Percentiles rank a stretch among this genome's conserved stretches.
Evolutionary conservation across 139 green algal species (phyloP).

Genomic region (Astrephomene gubernaculifera): DNA sequence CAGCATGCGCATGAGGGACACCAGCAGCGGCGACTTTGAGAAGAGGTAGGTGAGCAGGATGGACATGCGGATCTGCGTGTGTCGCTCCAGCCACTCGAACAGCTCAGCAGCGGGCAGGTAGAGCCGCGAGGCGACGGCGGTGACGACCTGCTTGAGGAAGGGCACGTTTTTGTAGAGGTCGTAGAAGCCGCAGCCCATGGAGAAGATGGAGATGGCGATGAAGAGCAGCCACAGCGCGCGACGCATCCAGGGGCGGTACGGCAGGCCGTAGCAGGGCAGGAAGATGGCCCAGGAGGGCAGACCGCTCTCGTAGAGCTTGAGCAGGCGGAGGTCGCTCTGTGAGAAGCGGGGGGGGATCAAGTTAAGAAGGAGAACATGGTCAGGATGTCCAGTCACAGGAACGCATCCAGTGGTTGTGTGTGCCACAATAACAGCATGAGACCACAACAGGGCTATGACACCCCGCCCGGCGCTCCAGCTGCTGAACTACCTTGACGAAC

Average conservation of each 20-base stretch:
- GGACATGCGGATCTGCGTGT: constrained; percentile 79
- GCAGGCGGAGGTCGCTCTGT: constrained; percentile 78
- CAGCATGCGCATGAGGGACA: constrained; percentile 62
- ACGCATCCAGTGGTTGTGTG: no score
- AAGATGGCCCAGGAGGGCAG: constrained; percentile 83
- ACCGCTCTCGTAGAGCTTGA: constrained; percentile 85
- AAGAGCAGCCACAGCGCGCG: constrained; percentile 76
- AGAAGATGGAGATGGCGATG: constrained; percentile 80
- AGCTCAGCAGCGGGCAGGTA: constrained; percentile 68
- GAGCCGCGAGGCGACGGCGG: constrained; percentile 43
- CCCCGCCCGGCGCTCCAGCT: no score
- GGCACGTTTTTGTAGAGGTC: constrained; percentile 83
- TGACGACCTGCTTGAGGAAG: constrained; percentile 67
- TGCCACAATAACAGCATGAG: no score
- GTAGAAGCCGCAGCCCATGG: constrained; percentile 68
- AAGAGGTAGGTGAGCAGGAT: constrained; percentile 91
- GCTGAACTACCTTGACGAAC: constrained; percentile 50
- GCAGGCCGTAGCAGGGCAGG: constrained; percentile 73
- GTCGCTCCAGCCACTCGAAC: constrained; percentile 85
- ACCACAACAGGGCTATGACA: no score
- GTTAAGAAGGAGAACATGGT: background rate
- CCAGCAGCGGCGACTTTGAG: constrained; percentile 76
- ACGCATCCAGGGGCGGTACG: constrained; percentile 86
- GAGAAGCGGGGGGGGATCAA: background rate
- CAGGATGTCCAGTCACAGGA: no score